phyloP scores from a whole-genome alignment of 148 eudicot species.

The Diospyros kaki region DNA sequence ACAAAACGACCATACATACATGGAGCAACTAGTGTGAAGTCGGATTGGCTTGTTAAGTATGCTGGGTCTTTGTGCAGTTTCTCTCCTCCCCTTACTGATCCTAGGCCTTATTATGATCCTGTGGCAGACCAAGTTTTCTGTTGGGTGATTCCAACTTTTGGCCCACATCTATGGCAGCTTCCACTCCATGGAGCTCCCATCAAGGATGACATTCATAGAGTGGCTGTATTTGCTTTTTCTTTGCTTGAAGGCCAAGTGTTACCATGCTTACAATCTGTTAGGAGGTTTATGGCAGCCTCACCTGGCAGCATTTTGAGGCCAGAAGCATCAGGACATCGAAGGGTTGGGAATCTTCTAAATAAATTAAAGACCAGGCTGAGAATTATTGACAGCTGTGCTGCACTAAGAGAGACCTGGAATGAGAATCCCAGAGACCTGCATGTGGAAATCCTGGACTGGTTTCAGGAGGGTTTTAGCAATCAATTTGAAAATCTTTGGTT shows the following conservation, averaged over 20 bases:
- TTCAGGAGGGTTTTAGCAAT: slow-evolving; percentile 43
- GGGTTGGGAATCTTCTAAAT: slow-evolving; percentile 65
- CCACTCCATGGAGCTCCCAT: slow-evolving; percentile 52
- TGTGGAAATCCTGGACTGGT: slow-evolving; percentile 64
- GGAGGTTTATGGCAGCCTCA: slow-evolving; percentile 45
- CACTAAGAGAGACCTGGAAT: slow-evolving; percentile 46
- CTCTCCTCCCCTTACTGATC: slow-evolving; percentile 56
- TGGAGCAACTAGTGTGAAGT: slow-evolving; percentile 63
- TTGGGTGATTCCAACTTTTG: slow-evolving; percentile 59
- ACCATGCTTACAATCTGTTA: slow-evolving; percentile 60
- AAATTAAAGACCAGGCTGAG: slow-evolving; percentile 43
- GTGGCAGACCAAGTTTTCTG: slow-evolving; percentile 50
- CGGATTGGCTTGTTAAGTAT: slow-evolving; percentile 76
- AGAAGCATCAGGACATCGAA: slow-evolving; percentile 57
- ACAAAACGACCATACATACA: slow-evolving; percentile 65
- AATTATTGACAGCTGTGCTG: slow-evolving; percentile 53
- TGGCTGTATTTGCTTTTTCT: slow-evolving; percentile 56
- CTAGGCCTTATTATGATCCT: slow-evolving; percentile 61
- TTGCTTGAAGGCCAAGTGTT: slow-evolving; percentile 80
- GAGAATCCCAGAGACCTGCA: slow-evolving; percentile 48
- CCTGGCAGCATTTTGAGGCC: slow-evolving; percentile 67
- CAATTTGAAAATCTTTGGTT: slow-evolving; percentile 59
- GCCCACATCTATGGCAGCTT: slow-evolving; percentile 65
- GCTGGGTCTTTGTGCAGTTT: slow-evolving; percentile 57
- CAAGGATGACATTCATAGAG: slow-evolving; percentile 42